Base-by-base conservation (phyloP, 345 rosid species). In the Aethionema arabicum region DNA sequence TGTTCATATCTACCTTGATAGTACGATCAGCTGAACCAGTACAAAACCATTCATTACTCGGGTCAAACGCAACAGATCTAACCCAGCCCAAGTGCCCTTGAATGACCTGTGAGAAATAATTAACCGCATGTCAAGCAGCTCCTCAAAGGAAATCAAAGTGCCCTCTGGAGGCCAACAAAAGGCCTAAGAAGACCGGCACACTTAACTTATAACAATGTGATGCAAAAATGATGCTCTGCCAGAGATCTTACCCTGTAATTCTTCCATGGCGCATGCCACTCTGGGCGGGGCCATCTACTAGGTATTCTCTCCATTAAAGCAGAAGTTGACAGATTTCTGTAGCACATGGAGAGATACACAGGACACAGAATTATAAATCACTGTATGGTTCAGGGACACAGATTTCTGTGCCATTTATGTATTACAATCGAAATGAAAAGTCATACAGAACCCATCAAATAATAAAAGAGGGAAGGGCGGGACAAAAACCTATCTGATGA, bases 11-110 rank as follows among this genome's bases (percentile, higher is more conserved):
- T 77, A 91, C 96, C 98, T 88, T 91, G 69, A 91, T 93, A 40
- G 97, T 90, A 59, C 97, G 89, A 74, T 93, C 99, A 8, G 99
- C 97, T 56, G 99, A 93, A 40, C 99, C 99, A 65, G 99, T 90
- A 69, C 97, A 87, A 72, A 93, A 93, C 99, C 99, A 93, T 45
- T 79, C 66, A 76, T 93, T 93, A 78, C 99, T 90, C 3, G 97
- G 96, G 81, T 93, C 97, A 77, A 93, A 93, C 3, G 99, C 96
- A 38, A 93, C 54, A 33, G 99, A 87, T 77, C 99, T 83, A 57
- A 93, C 97, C 99, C 99, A 93, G 58, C 99, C 99, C 83, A 93
- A 78, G 76, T 93, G 99, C 37, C 97, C 99, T 47, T 91, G 87
- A 68, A 93, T 87, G 70, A 70, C 74, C 74, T 70, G 65, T 43